These are phyloP conservation scores for Trichoderma asperelloides DNA, from an alignment of 495 filamentous ascomycete species.

Conservation along the genomic window DNA sequence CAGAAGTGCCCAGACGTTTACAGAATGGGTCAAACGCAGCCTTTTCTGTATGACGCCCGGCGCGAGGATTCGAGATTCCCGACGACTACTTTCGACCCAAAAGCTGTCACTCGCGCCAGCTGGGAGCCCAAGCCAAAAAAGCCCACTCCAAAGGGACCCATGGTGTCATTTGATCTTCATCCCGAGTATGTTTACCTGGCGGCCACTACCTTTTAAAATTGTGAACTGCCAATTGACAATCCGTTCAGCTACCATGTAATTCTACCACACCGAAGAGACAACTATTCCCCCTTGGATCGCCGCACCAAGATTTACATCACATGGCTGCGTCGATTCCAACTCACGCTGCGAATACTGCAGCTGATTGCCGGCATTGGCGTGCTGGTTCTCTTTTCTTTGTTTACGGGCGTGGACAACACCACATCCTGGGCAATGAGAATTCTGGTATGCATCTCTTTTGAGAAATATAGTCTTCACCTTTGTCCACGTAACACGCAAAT, in stretches of 20 bases:
- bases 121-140: constrained; percentile 45
- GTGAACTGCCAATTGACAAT: constrained; percentile 13
- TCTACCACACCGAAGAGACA: constrained; percentile 19
- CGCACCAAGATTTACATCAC: constrained; percentile 61
- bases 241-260: constrained; percentile 26
- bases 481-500: not conserved
- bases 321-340: constrained; percentile 52
- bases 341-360: constrained; percentile 53
- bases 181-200: constrained; percentile 56
- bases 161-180: constrained; percentile 71
- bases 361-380: constrained; percentile 61
- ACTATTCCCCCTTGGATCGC: constrained; percentile 54
- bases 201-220: not conserved
- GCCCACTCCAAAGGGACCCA: constrained; percentile 60
- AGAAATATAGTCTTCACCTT: not conserved
- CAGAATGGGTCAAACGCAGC: constrained; percentile 42
- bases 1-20: not conserved
- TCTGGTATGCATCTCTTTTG: constrained; percentile 45
- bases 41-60: constrained; percentile 64
- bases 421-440: constrained; percentile 69
- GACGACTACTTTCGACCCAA: constrained; percentile 67
- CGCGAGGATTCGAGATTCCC: constrained; percentile 34
- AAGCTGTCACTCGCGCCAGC: constrained; percentile 68
- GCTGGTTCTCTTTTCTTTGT: constrained; percentile 62
- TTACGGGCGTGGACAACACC: constrained; percentile 51